A percentile compares a stretch with the other conserved stretches of the same genome.
These are phyloP conservation scores for Trifolium repens DNA, from an alignment of 306 rosid genomes.

Conservation along the genomic window DNA sequence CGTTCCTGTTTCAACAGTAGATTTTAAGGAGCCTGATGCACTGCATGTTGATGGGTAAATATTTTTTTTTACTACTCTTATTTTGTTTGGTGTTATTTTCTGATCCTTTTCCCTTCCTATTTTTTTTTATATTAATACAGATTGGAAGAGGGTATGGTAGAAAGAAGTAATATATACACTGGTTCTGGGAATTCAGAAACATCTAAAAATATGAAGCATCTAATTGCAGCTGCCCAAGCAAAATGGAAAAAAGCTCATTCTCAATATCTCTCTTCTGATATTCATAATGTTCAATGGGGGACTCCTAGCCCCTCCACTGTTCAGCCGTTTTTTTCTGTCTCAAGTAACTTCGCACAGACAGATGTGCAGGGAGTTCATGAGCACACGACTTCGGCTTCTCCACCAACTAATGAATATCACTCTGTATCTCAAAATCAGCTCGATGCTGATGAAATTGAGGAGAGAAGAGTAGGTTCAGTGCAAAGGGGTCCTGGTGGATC, in stretches of 20 bases:
- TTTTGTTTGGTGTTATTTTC: constrained; percentile 29
- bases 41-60: constrained; percentile 69
- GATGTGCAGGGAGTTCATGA: constrained; percentile 69
- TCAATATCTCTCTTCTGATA: constrained; percentile 56
- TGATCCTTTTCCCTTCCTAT: constrained; percentile 18
- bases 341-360: constrained; percentile 50
- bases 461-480: constrained; percentile 72
- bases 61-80: constrained; percentile 27
- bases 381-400: constrained; percentile 59
- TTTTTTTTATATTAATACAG: constrained; percentile 47
- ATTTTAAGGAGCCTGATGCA: constrained; percentile 56
- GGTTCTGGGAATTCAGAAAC: constrained; percentile 73
- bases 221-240: constrained; percentile 96
- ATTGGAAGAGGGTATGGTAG: constrained; percentile 59
- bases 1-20: constrained; percentile 47
- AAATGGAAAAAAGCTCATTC: constrained; percentile 80
- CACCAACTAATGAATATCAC: constrained; percentile 60
- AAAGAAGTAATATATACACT: constrained; percentile 46
- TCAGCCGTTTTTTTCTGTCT: constrained; percentile 60
- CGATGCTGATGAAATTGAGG: constrained; percentile 79
- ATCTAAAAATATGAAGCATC: constrained; percentile 76
- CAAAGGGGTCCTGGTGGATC: constrained; percentile 74
- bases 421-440: constrained; percentile 59
- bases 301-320: constrained; percentile 77
- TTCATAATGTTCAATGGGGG: constrained; percentile 57